Conservation (phyloP, 2,329 filamentous ascomycete species). For the Trichothecium roseum region DNA sequence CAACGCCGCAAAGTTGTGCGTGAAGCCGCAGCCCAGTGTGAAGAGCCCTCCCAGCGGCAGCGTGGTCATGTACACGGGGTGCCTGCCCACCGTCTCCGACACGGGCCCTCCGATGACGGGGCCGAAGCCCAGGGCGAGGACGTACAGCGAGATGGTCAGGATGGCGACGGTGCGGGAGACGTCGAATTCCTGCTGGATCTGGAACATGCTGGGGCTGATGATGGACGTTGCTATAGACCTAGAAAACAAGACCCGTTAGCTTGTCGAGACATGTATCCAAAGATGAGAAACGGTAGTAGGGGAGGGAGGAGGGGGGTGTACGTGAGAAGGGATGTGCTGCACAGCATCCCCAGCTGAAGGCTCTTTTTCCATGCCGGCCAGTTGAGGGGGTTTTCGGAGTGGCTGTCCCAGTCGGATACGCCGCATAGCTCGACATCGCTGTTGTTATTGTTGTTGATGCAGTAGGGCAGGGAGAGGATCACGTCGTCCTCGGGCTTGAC, state of each 20-base stretch:
- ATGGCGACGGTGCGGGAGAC: constrained; percentile 45
- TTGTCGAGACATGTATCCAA: not conserved
- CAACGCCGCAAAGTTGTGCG: constrained; percentile 37
- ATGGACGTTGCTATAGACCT: constrained; percentile 45
- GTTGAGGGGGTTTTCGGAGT: constrained; percentile 38
- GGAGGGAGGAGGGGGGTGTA: constrained; percentile 14
- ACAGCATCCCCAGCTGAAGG: constrained; percentile 25
- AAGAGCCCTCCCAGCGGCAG: constrained; percentile 42
- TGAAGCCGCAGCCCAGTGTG: constrained; percentile 42
- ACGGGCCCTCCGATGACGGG: constrained; percentile 49
- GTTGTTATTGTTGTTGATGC: too few species aligned
- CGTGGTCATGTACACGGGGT: constrained; percentile 36
- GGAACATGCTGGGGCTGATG: constrained; percentile 33
- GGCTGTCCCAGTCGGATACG: constrained; percentile 24
- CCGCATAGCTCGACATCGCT: too few species aligned
- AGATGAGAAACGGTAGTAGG: constrained; percentile 6
- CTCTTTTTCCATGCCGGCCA: constrained; percentile 33
- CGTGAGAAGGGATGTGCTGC: constrained; percentile 29
- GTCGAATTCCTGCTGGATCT: constrained; percentile 41
- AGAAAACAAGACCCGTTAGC: not conserved
- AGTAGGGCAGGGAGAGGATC: too few species aligned
- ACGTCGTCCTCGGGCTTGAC: too few species aligned
- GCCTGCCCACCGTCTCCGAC: constrained; percentile 46
- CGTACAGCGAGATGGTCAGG: constrained; percentile 49
- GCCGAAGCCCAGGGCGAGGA: constrained; percentile 48